Evolutionary conservation across 2,329 filamentous ascomycete species (phyloP), one percentile per base, ranked within the genome.

Genomic region (Huntiella bhutanensis): DNA sequence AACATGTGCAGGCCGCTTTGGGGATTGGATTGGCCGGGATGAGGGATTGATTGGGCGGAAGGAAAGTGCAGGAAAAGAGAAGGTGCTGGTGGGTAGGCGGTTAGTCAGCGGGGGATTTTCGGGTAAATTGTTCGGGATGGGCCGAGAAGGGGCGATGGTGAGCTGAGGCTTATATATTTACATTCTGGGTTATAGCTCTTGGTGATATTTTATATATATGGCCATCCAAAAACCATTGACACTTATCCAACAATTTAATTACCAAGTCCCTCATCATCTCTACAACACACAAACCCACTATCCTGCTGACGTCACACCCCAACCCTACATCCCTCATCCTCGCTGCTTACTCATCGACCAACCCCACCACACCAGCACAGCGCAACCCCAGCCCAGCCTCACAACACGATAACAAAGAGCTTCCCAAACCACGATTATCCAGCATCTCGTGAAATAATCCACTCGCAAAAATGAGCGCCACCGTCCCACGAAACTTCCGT

Each of bases 401-500:
- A 13, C 35, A 13, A 38, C 12, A 38, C n/a, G 35, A 13, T 38
- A n/a, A n/a, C 35, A 13, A 38, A 13, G 35, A 38, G 8, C 28
- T 43, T 11, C 41, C 41, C 15, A n/a, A 15, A 13, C 15, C 32
- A 15, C 41, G 8, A 34, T 28, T 4, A 12, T 12, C 33, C 10
- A 17, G 2, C n/a, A 13, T 10, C 6, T 28, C 8, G 22, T 10
- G 22, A 28, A 28, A 16, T 35, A 45, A 37, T 22, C 28, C 15
- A 39, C 35, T 12, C 55, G 65, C 63, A 60, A 52, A 57, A 36
- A 45, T 43, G 35, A 63, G 64, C 54, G 63, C 64, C 54, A 66
- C 92, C 64, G 75, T 98, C 49, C 91, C 91, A 51, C 77, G 91
- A 61, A 96, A 96, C 68, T 98, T 98, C 62, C 80, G 88, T 59